Base-by-base conservation (phyloP, 75 land plant species). In the Chamaecyparis obtusa region DNA sequence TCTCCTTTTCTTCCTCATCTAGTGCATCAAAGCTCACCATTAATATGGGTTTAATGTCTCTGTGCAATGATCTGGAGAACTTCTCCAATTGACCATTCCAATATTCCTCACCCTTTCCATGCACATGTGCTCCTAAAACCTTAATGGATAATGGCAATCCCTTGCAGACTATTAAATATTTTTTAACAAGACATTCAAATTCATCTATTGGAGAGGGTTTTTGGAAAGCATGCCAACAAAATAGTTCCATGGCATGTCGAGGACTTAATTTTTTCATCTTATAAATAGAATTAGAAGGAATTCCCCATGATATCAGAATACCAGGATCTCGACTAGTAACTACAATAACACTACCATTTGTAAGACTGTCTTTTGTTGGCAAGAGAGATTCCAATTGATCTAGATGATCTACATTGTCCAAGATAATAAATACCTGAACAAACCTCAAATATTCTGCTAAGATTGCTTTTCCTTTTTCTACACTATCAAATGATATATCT, bases 211-310 rank as follows among this genome's bases (percentile, higher is more conserved):
- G 48, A 79, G 24, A 9, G 11, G 83, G 49, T 9, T 43, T 30
- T 0, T 0, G 27, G 83, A 79, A 79, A 79, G 83, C 83, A 79
- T 79, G 83, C 46, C 46, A 41, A n/a, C 83, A 79, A 8, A 79
- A 79, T 6, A 79, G 49, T 37, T 79, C 83, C 6, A 14, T 41
- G 13, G 83, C 16, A 27, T 43, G 30, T 24, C 24, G 7, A 0
- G 2, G 2, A 19, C 43, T 27, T 21, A 79, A 43, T 8, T 19
- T 30, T 41, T 36, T 39, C 44, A 79, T 21, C 2, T 17, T 41
- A 11, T 79, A 79, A 17, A 79, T 39, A 1, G 46, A 51, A 51
- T 51, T 13, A 14, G 55, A 79, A 2, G 83, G 41, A 1, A 79
- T 43, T 5, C 83, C 83, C 46, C 41, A 79, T 27, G 41, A 15